phyloP scores from a whole-genome alignment of 257 asterid genomes.

The Prunella vulgaris region DNA sequence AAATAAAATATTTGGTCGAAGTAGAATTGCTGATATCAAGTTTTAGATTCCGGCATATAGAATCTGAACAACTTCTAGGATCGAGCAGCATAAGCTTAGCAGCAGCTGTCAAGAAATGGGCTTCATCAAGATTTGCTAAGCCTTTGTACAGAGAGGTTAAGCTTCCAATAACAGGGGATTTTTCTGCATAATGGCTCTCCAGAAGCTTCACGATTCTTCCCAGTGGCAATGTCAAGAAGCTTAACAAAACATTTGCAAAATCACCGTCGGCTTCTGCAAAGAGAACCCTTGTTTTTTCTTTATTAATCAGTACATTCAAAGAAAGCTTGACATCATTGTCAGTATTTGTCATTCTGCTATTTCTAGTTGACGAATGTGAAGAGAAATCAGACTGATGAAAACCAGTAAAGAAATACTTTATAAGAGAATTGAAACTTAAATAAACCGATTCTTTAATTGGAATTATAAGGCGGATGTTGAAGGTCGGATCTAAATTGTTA shows the following conservation, averaged over 20 bases:
- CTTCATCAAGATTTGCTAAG: background rate
- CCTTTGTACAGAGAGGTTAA: background rate
- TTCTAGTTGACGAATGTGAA: background rate
- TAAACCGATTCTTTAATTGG: background rate
- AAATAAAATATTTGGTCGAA: background rate
- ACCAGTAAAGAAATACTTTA: background rate
- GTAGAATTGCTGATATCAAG: background rate
- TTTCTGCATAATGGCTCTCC: background rate
- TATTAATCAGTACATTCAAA: conserved; percentile 17
- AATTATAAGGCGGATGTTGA: too few species aligned
- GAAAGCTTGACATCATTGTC: background rate
- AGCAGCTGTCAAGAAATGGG: background rate
- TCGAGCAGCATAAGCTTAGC: conserved; percentile 18
- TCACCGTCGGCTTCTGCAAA: conserved; percentile 17
- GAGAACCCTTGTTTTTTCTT: conserved; percentile 9
- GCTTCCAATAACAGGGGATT: conserved; percentile 15
- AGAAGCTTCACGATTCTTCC: background rate
- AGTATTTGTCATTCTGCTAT: background rate
- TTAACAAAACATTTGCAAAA: conserved; percentile 19
- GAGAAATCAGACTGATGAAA: background rate
- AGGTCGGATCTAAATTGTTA: too few species aligned
- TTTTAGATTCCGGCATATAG: background rate
- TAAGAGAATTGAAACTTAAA: background rate
- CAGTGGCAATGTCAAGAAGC: conserved; percentile 18
- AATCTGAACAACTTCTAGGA: background rate